Conservation (phyloP, 148 eudicot genomes). For the Cornus kousa region DNA sequence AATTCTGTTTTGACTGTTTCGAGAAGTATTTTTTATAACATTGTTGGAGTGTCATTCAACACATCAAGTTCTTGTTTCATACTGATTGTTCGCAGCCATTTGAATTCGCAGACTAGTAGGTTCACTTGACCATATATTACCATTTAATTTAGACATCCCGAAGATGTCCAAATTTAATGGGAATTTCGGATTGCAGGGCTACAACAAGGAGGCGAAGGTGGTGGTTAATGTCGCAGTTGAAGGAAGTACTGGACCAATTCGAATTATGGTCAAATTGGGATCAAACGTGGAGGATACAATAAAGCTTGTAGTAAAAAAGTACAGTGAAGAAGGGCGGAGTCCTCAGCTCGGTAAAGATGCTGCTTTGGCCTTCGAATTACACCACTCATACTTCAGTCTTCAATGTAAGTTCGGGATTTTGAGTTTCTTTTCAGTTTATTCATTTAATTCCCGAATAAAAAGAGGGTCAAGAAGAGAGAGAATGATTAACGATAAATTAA, state of each 20-base stretch:
- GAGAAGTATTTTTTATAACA: too few relatives aligned
- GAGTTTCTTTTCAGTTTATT: not conserved
- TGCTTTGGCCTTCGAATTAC: constrained; percentile 52
- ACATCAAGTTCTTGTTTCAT: not conserved
- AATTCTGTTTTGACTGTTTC: not conserved
- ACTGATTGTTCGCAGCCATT: not conserved
- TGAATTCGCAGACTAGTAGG: too few relatives aligned
- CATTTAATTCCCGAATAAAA: not conserved
- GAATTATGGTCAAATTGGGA: constrained; percentile 70
- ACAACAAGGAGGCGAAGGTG: constrained; percentile 68
- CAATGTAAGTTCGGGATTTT: constrained; percentile 41
- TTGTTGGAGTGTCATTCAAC: too few relatives aligned
- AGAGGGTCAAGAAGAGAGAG: not conserved
- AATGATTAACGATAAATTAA: not conserved
- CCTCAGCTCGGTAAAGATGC: constrained; percentile 50
- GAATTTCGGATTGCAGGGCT: constrained; percentile 32
- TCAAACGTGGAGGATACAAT: constrained; percentile 80
- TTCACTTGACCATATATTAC: not conserved
- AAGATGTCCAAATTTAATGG: not conserved
- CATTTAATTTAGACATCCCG: too few relatives aligned
- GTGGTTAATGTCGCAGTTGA: constrained; percentile 80
- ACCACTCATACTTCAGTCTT: constrained; percentile 80
- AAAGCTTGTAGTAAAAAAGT: constrained; percentile 55
- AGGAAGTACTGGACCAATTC: constrained; percentile 81
- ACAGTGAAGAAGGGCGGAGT: constrained; percentile 64